Base-by-base conservation (phyloP, 106 monocot species). In the Dioscorea alata region DNA sequence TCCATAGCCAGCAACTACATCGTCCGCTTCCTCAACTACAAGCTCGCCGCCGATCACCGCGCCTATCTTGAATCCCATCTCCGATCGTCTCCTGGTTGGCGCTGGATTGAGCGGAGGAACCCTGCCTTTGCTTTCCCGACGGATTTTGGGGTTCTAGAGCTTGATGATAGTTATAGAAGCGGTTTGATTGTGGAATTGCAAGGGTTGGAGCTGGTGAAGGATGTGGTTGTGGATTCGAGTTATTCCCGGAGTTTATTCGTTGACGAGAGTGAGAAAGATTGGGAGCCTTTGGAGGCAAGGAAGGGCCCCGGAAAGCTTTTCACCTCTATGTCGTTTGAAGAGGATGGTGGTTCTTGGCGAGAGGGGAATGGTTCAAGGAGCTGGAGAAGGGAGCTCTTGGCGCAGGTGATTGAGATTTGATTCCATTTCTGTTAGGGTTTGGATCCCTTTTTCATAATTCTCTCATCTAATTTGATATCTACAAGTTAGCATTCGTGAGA, bases 41-140 rank as follows among this genome's bases (percentile, higher is more conserved):
- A 71, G 58, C 61, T 7, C 48, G 79, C 85, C 15, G 79, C 73
- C 49, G 83, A 83, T n/a, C 99, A 90, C 74, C 82, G 75, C 22
- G 76, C 71, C 32, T 99, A 93, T 71, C 73, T 99, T 21, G 85
- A 82, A 59, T 64, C 34, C 52, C 71, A 71, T 12, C 69, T 93
- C 24, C 64, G 69, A 7, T 65, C 64, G 20, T 60, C 70, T 6
- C 25, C 33, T 34, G 71, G 68, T 13, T 99, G 93, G 99, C 68
- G 73, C 33, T 99, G 99, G 99, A 66, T 90, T 70, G 88, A 93
- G 57, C 66, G 99, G 35, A 72, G 68, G 72, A 99, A 99, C 75
- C 75, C 90, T 4, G 93, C 99, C 1, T 52, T 75, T 9, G 54
- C 68, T 5, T 93, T 87, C 57, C 99, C 93, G 13, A 99, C 99